Evolutionary conservation across 352 stramenopile genomes (phyloP).

Genomic region (Phytophthora pini): DNA sequence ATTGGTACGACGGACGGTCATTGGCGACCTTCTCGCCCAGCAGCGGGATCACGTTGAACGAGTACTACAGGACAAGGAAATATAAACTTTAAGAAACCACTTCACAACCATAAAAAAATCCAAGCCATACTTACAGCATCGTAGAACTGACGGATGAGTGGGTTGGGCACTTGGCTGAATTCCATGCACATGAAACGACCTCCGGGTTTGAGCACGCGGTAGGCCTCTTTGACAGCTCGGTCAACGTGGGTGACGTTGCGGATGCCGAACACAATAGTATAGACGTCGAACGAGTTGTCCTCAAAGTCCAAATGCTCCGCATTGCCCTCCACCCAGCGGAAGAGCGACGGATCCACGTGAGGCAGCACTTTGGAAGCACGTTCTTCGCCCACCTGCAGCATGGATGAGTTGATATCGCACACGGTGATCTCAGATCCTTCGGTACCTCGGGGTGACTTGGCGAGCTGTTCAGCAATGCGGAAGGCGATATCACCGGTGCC

Average conservation of each 20-base stretch:
- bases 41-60: constrained; percentile 97
- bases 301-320: constrained; percentile 96
- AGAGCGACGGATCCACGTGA: constrained; percentile 58
- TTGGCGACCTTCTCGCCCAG: constrained; percentile 95
- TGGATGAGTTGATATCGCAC: constrained; percentile 99
- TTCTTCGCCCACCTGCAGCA: constrained; percentile 96
- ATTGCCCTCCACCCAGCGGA: constrained; percentile 95
- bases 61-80: constrained; percentile 82
- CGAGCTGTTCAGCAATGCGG: constrained; percentile 91
- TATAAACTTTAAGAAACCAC: not conserved
- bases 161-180: constrained; percentile 96
- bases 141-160: constrained; percentile 94
- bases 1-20: constrained; percentile 98
- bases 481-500: constrained; percentile 99
- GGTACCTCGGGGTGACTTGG: constrained; percentile 37
- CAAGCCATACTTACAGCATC: constrained; percentile 74
- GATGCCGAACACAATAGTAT: constrained; percentile 99
- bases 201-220: constrained; percentile 95
- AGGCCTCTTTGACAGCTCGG: constrained; percentile 94
- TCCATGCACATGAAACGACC: constrained; percentile 99
- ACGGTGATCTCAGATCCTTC: constrained; percentile 92
- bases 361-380: constrained; percentile 82
- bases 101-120: not conserved
- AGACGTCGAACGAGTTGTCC: constrained; percentile 97
- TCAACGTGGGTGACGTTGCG: constrained; percentile 99